Evolutionary conservation across 2,329 filamentous ascomycete species (phyloP).

Genomic region (Pseudonectria buxi): DNA sequence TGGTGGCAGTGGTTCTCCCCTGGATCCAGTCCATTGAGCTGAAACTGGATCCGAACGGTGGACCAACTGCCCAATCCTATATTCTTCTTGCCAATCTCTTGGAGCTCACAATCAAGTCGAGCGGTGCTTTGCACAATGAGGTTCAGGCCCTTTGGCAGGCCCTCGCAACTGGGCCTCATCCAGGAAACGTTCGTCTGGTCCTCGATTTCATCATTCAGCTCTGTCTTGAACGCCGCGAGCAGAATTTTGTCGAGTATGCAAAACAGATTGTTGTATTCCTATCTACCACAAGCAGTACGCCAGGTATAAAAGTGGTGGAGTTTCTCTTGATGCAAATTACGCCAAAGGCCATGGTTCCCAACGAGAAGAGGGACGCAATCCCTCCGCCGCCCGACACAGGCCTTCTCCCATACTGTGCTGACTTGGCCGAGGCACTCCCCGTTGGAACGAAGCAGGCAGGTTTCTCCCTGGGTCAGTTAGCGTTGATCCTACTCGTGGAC

Average conservation of each 20-base stretch:
- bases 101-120: conserved; percentile 91
- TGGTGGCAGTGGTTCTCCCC: conserved; percentile 87
- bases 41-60: conserved; percentile 84
- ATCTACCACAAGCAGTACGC: conserved; percentile 65
- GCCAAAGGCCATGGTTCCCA: conserved; percentile 94
- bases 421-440: conserved; percentile 70
- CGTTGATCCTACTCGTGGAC: conserved; percentile 88
- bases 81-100: conserved; percentile 91
- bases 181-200: conserved; percentile 87
- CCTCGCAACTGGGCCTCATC: conserved; percentile 84
- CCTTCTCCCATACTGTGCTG: conserved; percentile 81
- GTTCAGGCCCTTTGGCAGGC: conserved; percentile 98
- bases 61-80: conserved; percentile 85
- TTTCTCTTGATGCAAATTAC: conserved; percentile 87
- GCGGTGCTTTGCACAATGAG: conserved; percentile 84
- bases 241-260: conserved; percentile 96
- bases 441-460: conserved; percentile 87
- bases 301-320: conserved; percentile 87
- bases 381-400: conserved; percentile 66
- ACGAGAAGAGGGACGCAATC: conserved; percentile 66
- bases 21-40: conserved; percentile 96
- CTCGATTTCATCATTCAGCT: conserved; percentile 94
- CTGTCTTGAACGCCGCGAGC: conserved; percentile 87
- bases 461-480: conserved; percentile 87
- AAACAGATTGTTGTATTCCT: conserved; percentile 98